Conservation (phyloP, 371 early-diverging fungal species). For the Syncephalis plumigaleata region DNA sequence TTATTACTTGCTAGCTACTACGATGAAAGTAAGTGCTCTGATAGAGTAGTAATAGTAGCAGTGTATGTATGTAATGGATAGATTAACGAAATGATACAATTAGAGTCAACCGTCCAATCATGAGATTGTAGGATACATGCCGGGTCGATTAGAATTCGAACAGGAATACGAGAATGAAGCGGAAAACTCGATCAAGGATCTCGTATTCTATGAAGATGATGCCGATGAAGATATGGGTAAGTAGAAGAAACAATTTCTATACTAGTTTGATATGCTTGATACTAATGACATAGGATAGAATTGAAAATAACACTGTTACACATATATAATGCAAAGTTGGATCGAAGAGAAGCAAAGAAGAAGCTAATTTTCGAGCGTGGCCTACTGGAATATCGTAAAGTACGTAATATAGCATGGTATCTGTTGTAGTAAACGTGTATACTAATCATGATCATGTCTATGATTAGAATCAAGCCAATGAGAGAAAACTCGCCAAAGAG, state of each 20-base stretch:
- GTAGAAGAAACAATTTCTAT: too few species aligned
- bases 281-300: slow-evolving; percentile 18
- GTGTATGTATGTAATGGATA: too few species aligned
- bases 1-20: too few species aligned
- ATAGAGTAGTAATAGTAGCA: too few species aligned
- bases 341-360: slow-evolving; percentile 70
- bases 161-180: slow-evolving; percentile 93
- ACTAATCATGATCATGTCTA: background rate
- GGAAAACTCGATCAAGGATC: slow-evolving; percentile 83
- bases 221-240: slow-evolving; percentile 59
- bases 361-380: slow-evolving; percentile 73
- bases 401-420: slow-evolving; percentile 1
- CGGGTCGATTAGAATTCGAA: slow-evolving; percentile 95
- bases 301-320: slow-evolving; percentile 83
- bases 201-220: slow-evolving; percentile 80
- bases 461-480: slow-evolving; percentile 38
- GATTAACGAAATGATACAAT: too few species aligned
- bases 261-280: background rate
- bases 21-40: too few species aligned
- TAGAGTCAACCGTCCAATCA: slow-evolving; percentile 85
- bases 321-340: slow-evolving; percentile 79
- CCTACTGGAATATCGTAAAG: slow-evolving; percentile 69
- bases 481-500: slow-evolving; percentile 67
- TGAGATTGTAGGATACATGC: slow-evolving; percentile 96
- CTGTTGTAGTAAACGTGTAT: too few species aligned